Evolutionary conservation across 306 rosid species (phyloP).

Genomic region (Sicyos baderoa): DNA sequence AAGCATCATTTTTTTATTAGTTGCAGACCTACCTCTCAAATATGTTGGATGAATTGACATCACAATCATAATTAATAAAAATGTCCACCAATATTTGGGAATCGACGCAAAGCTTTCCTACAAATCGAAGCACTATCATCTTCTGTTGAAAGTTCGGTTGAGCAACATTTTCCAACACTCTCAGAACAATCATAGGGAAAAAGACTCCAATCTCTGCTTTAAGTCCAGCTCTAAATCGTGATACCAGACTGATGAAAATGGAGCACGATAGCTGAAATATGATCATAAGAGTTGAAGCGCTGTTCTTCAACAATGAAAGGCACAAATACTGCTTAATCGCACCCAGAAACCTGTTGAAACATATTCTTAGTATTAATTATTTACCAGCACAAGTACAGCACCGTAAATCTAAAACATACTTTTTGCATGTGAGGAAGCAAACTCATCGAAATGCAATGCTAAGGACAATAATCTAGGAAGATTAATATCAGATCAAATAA

Average conservation of each 20-base stretch:
- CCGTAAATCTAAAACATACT: not conserved
- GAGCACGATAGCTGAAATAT: slow-evolving; percentile 97
- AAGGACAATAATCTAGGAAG: not conserved
- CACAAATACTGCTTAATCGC: slow-evolving; percentile 99
- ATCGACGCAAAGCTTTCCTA: slow-evolving; percentile 80
- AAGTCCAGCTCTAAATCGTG: slow-evolving; percentile 93
- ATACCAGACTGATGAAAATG: slow-evolving; percentile 94
- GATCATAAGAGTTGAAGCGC: slow-evolving; percentile 92
- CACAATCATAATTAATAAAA: slow-evolving; percentile 93
- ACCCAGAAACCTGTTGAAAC: slow-evolving; percentile 82
- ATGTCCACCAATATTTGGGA: slow-evolving; percentile 96
- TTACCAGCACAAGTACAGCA: slow-evolving; percentile 9
- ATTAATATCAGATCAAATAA: not conserved
- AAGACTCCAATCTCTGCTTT: slow-evolving; percentile 99
- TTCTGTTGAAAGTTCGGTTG: slow-evolving; percentile 99
- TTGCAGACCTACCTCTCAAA: slow-evolving; percentile 76
- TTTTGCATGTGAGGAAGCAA: not conserved
- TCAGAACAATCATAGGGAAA: slow-evolving; percentile 97
- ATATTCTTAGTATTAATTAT: slow-evolving; percentile 17
- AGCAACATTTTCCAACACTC: slow-evolving; percentile 93
- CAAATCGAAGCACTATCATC: slow-evolving; percentile 95
- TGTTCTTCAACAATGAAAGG: slow-evolving; percentile 92
- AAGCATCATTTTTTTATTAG: slow-evolving; percentile 15
- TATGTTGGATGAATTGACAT: slow-evolving; percentile 98
- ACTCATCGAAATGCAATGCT: not conserved